Percentiles rank a stretch among this genome's conserved stretches.
These are phyloP conservation scores for Diutina sp. DNA, from an alignment of 1,139 yeast genomes.

Conservation along the genomic window DNA sequence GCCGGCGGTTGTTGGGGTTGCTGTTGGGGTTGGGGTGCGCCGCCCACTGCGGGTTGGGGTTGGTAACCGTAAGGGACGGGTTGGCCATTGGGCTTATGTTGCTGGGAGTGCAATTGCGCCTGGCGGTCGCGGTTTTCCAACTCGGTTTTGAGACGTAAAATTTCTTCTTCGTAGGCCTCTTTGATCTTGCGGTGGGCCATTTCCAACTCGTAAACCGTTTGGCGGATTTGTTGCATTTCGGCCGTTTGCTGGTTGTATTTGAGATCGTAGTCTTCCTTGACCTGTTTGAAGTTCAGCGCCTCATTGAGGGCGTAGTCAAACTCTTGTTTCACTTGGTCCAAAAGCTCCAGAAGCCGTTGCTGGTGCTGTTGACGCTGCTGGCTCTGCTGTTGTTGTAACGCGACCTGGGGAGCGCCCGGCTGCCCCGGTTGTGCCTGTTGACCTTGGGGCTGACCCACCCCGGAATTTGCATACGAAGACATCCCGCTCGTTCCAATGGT, in stretches of 20 bases:
- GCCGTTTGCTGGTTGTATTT: slow-evolving; percentile 87
- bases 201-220: slow-evolving; percentile 87
- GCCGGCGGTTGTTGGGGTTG: slow-evolving; percentile 7
- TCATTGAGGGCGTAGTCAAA: slow-evolving; percentile 79
- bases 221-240: slow-evolving; percentile 90
- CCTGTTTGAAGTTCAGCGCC: slow-evolving; percentile 77
- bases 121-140: slow-evolving; percentile 62
- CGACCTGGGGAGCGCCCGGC: slow-evolving; percentile 2
- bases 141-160: slow-evolving; percentile 73
- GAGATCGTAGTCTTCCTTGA: slow-evolving; percentile 86
- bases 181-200: slow-evolving; percentile 90
- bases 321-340: slow-evolving; percentile 89
- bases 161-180: slow-evolving; percentile 92
- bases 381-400: slow-evolving; percentile 8
- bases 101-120: slow-evolving; percentile 17
- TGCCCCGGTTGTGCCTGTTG: neutral
- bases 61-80: slow-evolving; percentile 6
- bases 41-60: slow-evolving; percentile 3
- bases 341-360: slow-evolving; percentile 56
- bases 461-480: slow-evolving; percentile 2
- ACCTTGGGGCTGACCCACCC: slow-evolving; percentile 2
- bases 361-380: slow-evolving; percentile 34
- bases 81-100: slow-evolving; percentile 6
- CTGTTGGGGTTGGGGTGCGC: slow-evolving; percentile 6
- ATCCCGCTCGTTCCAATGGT: neutral